Evolutionary conservation across 768 basidiomycete species (phyloP).

Genomic region (Calocybe cyanea): DNA sequence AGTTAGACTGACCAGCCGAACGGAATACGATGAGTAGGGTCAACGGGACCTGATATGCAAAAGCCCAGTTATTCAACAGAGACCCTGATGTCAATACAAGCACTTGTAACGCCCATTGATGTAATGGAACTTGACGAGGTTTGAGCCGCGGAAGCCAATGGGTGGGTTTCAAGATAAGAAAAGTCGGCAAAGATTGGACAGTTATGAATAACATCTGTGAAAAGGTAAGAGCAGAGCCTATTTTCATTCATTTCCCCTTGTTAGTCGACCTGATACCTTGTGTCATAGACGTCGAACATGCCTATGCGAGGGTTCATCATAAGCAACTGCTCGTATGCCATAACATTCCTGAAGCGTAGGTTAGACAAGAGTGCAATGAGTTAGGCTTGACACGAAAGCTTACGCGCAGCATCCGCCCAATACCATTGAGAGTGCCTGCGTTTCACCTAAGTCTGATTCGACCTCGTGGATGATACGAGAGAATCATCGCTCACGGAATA

Average conservation of each 20-base stretch:
- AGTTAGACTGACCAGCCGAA: slow-evolving; percentile 58
- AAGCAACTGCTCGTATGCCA: slow-evolving; percentile 72
- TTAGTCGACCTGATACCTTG: slow-evolving; percentile 1
- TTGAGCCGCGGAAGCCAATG: slow-evolving; percentile 49
- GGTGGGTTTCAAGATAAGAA: slow-evolving; percentile 39
- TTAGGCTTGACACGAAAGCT: slow-evolving; percentile 22
- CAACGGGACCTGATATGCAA: slow-evolving; percentile 71
- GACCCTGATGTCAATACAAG: slow-evolving; percentile 62
- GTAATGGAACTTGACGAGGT: slow-evolving; percentile 63
- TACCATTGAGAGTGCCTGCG: slow-evolving; percentile 52
- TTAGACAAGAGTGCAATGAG: neutral
- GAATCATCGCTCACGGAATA: slow-evolving; percentile 23
- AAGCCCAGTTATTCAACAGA: slow-evolving; percentile 79
- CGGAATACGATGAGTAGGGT: slow-evolving; percentile 83
- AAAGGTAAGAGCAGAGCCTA: slow-evolving; percentile 81
- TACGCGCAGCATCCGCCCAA: slow-evolving; percentile 85
- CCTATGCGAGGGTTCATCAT: slow-evolving; percentile 66
- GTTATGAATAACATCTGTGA: slow-evolving; percentile 81
- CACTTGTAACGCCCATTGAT: slow-evolving; percentile 69
- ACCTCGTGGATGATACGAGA: neutral
- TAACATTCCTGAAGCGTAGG: slow-evolving; percentile 55
- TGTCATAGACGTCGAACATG: slow-evolving; percentile 23
- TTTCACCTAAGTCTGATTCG: slow-evolving; percentile 12
- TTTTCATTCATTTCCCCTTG: neutral
- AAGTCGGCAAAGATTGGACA: slow-evolving; percentile 59